These are phyloP conservation scores for Trichoderma gracile DNA, from an alignment of 2,329 filamentous ascomycete genomes.

Conservation along the genomic window DNA sequence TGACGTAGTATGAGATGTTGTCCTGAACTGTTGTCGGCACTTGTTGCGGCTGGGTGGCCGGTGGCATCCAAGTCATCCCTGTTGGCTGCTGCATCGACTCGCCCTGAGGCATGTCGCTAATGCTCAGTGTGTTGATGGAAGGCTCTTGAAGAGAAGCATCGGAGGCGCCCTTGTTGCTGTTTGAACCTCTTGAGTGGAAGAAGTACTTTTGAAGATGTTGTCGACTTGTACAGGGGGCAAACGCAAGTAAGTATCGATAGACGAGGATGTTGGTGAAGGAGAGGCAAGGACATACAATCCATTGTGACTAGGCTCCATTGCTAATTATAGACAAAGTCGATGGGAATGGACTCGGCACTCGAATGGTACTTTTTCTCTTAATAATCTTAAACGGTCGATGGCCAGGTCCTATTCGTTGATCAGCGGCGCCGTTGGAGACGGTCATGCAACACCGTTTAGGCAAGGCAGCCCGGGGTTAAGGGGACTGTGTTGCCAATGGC, in stretches of 20 bases:
- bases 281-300: slow-evolving; percentile 23
- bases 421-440: slow-evolving; percentile 25
- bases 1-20: slow-evolving; percentile 25
- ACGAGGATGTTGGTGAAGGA: slow-evolving; percentile 11
- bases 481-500: slow-evolving; percentile 16
- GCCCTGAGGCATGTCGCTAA: slow-evolving; percentile 21
- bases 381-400: slow-evolving; percentile 23
- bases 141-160: slow-evolving; percentile 8
- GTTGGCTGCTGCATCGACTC: slow-evolving; percentile 26
- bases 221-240: slow-evolving; percentile 22
- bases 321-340: slow-evolving; percentile 23
- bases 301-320: slow-evolving; percentile 25
- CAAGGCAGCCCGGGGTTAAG: slow-evolving; percentile 19
- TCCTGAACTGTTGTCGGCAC: slow-evolving; percentile 26
- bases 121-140: slow-evolving; percentile 19
- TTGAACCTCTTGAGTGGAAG: slow-evolving; percentile 15
- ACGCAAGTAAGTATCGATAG: slow-evolving; percentile 22
- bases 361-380: slow-evolving; percentile 15
- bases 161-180: slow-evolving; percentile 6
- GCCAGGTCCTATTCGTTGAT: slow-evolving; percentile 22
- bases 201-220: slow-evolving; percentile 25
- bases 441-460: slow-evolving; percentile 25
- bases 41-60: slow-evolving; percentile 27
- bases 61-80: slow-evolving; percentile 26
- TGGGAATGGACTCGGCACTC: slow-evolving; percentile 13